Evolutionary conservation across 2,329 filamentous ascomycete species (phyloP), one percentile per base, ranked within the genome.

Genomic region (Penicillium sp.): DNA sequence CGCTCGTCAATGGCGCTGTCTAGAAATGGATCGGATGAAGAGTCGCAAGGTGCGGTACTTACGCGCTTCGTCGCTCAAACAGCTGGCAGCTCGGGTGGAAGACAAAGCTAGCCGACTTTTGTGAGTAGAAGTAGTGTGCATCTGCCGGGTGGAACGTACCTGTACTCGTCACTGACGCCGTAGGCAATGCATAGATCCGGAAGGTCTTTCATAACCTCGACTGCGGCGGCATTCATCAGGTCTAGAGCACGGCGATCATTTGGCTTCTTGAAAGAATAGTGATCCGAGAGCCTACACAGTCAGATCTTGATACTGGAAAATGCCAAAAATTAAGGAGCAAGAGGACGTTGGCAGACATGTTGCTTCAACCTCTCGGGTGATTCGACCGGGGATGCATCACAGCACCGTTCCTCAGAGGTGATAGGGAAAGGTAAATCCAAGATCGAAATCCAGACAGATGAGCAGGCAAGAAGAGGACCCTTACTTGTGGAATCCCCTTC

Each of bases 211-310:
- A 96, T 80, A 32, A 96, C 87, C 4, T 84, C 84, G 44, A 81
- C 79, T n/a, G 93, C 93, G 2, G 89, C 89, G 1, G 81, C 81
- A 59, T 98, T 98, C 91, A 98, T 97, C 51, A 98, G 81, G 64
- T 94, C 80, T 9, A 97, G 71, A 0, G 90, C 93, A 50, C 87
- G 79, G 27, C 77, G 76, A 65, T 98, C 93, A 67, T 97, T 98
- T 26, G 93, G 93, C 68, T 97, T 98, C 55, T 82, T 76, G 59
- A 97, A 97, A 15, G 71, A 71, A 69, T 97, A 93, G 64, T 85
- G 87, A 47, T 80, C 76, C 46, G 87, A 90, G 54, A 96, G 81
- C 59, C 87, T 94, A 47, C n/a, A n/a, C n/a, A n/a, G n/a, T n/a
- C n/a, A n/a, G n/a, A n/a, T n/a, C n/a, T n/a, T n/a, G n/a, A n/a